These are phyloP conservation scores for Papilionanthe hybrid DNA, from an alignment of 116 monocot genomes.

Conservation along the genomic window DNA sequence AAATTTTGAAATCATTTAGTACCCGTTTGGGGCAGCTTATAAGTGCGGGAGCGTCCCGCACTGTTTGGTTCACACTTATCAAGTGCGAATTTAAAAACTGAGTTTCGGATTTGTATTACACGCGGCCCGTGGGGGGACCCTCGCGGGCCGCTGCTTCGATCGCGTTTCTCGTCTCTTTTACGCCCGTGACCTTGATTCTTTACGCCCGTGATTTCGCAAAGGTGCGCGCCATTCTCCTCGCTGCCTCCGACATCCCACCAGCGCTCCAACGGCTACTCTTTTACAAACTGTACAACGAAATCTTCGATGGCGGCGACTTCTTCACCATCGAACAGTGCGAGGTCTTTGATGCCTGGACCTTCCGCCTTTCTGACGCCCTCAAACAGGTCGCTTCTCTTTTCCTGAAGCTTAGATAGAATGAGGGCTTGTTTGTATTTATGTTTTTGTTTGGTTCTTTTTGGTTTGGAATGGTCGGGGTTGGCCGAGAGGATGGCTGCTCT, in stretches of 20 bases:
- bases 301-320: slow-evolving; percentile 76
- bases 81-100: too few relatives aligned
- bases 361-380: slow-evolving; percentile 78
- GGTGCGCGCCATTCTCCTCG: slow-evolving; percentile 75
- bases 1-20: too few relatives aligned
- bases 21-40: too few relatives aligned
- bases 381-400: slow-evolving; percentile 41
- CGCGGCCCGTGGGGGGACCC: too few relatives aligned
- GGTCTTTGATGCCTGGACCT: slow-evolving; percentile 93
- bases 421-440: not conserved
- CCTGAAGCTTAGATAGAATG: not conserved
- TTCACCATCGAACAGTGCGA: slow-evolving; percentile 83
- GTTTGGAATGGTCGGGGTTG: slow-evolving; percentile 58
- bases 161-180: not conserved
- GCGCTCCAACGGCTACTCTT: slow-evolving; percentile 66
- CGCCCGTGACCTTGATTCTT: slow-evolving; percentile 24
- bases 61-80: too few relatives aligned
- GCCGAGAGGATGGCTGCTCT: slow-evolving; percentile 87
- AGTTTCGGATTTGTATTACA: too few relatives aligned
- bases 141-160: slow-evolving; percentile 9
- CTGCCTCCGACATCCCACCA: slow-evolving; percentile 65
- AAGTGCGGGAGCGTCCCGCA: too few relatives aligned
- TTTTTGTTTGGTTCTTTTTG: slow-evolving; percentile 4
- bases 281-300: slow-evolving; percentile 70
- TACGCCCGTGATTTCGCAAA: slow-evolving; percentile 56